Base-by-base conservation (phyloP, 139 green algal species). In the Coelastrella sp. region DNA sequence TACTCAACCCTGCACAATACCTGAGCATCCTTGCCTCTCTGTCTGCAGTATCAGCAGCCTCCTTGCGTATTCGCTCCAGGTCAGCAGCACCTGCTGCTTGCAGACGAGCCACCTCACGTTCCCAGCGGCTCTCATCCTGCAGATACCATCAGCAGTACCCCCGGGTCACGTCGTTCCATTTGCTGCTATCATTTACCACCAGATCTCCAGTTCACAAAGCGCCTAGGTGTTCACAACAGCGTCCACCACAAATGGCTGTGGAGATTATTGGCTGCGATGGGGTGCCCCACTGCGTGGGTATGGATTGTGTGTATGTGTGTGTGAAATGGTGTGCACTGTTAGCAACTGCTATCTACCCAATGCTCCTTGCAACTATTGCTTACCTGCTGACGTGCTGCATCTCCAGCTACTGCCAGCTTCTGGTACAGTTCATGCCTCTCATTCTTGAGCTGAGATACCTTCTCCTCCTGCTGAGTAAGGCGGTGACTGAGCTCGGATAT, bases 111-210 rank as follows among this genome's bases (percentile, higher is more conserved):
- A 98, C 93, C 91, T 97, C 86, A 4, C 96, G 89, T 96, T 96
- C 98, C 96, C 96, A 98, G 95, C 96, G 98, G 74, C 95, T 90
- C 91, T 98, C 98, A 90, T 98, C 96, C 88, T 99, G 96, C 69
- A 79, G 13, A 30, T 2, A 45, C 19, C 2, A 17, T 27, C 30
- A 71, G n/a, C 62, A 71, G 53, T 5, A 23, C 15, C 11, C 1
- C 1, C 11, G 1, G 45, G 45, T 23, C 45, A 23, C 45, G 11
- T 13, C 15, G 45, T 57, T 23, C 45, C 0, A 1, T 9, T 13
- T 13, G 15, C 11, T 57, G 45, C 45, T 13, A 13, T 13, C 11
- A 13, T 57, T 13, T 57, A 57, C 45, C 45, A 57, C 15, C 45
- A 57, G 45, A 13, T 13, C 45, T 2, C 45, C 11, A 57, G n/a